Conservation (phyloP, 805 yeast genomes). For the Vanderwaltozyma verrucispora region DNA sequence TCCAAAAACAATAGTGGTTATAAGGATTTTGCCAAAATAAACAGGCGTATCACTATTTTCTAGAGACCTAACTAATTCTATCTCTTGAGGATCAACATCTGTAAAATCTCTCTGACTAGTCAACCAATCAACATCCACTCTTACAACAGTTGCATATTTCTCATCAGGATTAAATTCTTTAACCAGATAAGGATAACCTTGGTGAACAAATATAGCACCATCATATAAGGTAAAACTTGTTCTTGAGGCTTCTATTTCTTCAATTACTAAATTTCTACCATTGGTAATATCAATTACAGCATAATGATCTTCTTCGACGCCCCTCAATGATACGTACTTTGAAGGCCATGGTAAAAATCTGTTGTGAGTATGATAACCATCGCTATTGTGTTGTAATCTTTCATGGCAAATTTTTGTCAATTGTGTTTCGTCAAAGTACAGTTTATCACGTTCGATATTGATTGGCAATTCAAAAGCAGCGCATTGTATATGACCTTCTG, state of each 20-base stretch:
- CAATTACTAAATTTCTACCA: conserved; percentile 66
- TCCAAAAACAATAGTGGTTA: conserved; percentile 79
- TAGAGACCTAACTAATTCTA: conserved; percentile 52
- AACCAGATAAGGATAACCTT: conserved; percentile 83
- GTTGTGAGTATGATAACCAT: conserved; percentile 45
- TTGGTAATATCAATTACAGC: conserved; percentile 89
- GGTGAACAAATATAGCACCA: conserved; percentile 91
- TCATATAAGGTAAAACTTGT: conserved; percentile 83
- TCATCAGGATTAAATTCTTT: conserved; percentile 73
- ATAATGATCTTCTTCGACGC: conserved; percentile 68
- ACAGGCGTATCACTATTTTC: conserved; percentile 45
- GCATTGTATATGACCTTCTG: conserved; percentile 85
- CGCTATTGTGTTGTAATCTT: conserved; percentile 31
- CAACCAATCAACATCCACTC: conserved; percentile 91
- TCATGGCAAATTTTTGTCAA: conserved; percentile 30
- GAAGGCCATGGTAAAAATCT: conserved; percentile 77
- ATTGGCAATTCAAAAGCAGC: conserved; percentile 85
- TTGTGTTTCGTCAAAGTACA: conserved; percentile 38
- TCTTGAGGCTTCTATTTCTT: conserved; percentile 80
- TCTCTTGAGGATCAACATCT: conserved; percentile 78
- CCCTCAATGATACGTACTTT: conserved; percentile 64
- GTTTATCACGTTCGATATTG: conserved; percentile 38
- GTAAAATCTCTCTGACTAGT: conserved; percentile 89
- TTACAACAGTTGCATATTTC: conserved; percentile 71
- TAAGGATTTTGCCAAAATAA: conserved; percentile 63